phyloP scores from a whole-genome alignment of 164 flowering plant genomes.

The Litsea cubeba region DNA sequence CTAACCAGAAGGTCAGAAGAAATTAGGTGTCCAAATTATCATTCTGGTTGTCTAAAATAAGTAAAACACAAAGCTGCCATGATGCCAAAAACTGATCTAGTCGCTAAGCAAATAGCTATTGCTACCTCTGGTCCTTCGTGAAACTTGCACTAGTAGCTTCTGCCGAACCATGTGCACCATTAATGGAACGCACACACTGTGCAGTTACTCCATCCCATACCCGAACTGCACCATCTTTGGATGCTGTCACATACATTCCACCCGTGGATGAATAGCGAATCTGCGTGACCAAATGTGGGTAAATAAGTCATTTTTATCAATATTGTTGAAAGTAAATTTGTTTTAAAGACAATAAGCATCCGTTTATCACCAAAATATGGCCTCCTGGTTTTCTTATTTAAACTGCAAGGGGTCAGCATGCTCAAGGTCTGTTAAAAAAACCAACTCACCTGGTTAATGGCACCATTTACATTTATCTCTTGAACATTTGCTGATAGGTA shows the following conservation, averaged over 20 bases:
- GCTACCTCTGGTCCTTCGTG: slow-evolving; percentile 77
- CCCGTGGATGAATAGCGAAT: slow-evolving; percentile 79
- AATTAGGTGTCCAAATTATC: background rate
- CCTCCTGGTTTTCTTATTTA: background rate
- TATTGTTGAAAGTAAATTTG: background rate
- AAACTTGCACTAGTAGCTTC: slow-evolving; percentile 77
- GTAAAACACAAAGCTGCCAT: background rate
- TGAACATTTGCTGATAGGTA: slow-evolving; percentile 60
- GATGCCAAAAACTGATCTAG: background rate
- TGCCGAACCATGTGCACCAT: slow-evolving; percentile 69
- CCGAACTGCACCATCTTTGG: slow-evolving; percentile 81
- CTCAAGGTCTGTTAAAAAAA: slow-evolving; percentile 1
- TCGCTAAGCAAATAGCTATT: background rate
- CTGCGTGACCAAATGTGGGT: slow-evolving; percentile 26
- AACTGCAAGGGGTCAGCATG: background rate
- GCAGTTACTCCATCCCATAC: slow-evolving; percentile 85
- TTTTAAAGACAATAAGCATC: background rate
- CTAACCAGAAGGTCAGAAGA: background rate
- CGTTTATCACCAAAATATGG: background rate
- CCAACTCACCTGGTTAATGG: slow-evolving; percentile 67
- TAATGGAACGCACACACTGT: slow-evolving; percentile 64
- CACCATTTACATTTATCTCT: slow-evolving; percentile 54
- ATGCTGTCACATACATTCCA: slow-evolving; percentile 83
- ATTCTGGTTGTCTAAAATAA: background rate
- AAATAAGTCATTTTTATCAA: background rate